Conservation (phyloP, 2,329 filamentous ascomycete species). For the Hypoxylon sp. region DNA sequence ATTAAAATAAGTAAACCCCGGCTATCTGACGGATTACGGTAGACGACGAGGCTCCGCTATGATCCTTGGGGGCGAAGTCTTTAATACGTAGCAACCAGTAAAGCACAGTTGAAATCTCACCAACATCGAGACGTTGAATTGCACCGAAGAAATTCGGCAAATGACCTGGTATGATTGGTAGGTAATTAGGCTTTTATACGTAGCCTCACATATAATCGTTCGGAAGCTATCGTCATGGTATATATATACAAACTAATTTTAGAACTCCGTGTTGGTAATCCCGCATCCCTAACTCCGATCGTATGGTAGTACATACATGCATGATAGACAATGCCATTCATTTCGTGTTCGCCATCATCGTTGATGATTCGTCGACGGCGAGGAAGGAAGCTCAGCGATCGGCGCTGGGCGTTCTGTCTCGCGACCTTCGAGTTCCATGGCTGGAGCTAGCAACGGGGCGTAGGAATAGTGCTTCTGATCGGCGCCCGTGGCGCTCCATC, state of each 20-base stretch:
- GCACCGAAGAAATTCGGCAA: background rate
- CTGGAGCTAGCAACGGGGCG: constrained; percentile 18
- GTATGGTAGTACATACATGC: background rate
- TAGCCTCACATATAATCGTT: too few species aligned
- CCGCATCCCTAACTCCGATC: constrained; percentile 16
- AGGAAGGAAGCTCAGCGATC: constrained; percentile 26
- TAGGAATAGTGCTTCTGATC: constrained; percentile 24
- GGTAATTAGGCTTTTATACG: constrained; percentile 7
- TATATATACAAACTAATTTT: constrained; percentile 25
- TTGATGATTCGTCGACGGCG: constrained; percentile 1
- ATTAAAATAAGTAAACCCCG: too few species aligned
- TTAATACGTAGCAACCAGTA: too few species aligned
- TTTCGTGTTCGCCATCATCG: background rate
- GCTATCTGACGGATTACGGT: too few species aligned
- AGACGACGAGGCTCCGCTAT: constrained; percentile 1
- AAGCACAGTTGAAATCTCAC: too few species aligned
- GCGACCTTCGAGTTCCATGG: constrained; percentile 27
- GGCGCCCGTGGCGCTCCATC: constrained; percentile 14
- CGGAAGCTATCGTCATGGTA: too few species aligned
- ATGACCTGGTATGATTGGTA: constrained; percentile 10
- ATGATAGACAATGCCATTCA: background rate
- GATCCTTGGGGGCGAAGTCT: constrained; percentile 10
- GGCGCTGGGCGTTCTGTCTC: constrained; percentile 19
- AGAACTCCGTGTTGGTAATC: constrained; percentile 6
- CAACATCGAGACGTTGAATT: too few species aligned